Percentiles rank a stretch among this genome's conserved stretches.
Conservation (phyloP, 1,284 basidiomycete genomes). For the Apiotrichum gamsii region DNA sequence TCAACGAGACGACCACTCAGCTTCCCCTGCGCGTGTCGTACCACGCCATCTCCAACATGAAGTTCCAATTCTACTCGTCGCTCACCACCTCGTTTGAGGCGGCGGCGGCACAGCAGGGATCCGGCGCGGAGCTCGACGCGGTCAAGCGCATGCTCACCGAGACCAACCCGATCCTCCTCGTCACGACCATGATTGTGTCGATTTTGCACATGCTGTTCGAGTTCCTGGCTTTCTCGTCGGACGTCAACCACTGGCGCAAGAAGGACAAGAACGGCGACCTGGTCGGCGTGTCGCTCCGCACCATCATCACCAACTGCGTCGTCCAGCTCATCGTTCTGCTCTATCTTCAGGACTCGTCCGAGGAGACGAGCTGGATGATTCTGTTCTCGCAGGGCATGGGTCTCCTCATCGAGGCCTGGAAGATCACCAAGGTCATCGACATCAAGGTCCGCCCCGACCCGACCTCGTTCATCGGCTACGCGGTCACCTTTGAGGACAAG, state of each 20-base stretch:
- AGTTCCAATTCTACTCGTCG: constrained; percentile 70
- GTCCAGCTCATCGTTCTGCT: constrained; percentile 82
- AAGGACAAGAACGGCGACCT: constrained; percentile 71
- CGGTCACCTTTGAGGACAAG: constrained; percentile 78
- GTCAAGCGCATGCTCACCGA: constrained; percentile 89
- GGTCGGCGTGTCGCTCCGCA: constrained; percentile 53
- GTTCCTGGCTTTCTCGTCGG: constrained; percentile 88
- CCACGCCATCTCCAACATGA: constrained; percentile 70
- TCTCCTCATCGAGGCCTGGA: constrained; percentile 91
- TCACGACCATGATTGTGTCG: constrained; percentile 65
- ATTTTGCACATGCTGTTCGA: constrained; percentile 85
- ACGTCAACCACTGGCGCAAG: constrained; percentile 90
- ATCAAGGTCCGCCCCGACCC: constrained; percentile 60
- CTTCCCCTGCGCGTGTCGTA: constrained; percentile 76
- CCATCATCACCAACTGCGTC: constrained; percentile 87
- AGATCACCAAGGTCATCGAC: constrained; percentile 73
- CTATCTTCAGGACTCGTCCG: constrained; percentile 90
- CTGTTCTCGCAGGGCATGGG: constrained; percentile 80
- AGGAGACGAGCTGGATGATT: constrained; percentile 94
- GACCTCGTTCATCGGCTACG: constrained; percentile 69
- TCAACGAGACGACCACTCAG: constrained; percentile 66
- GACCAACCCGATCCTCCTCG: constrained; percentile 86
- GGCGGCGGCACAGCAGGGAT: constrained; percentile 59
- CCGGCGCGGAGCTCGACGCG: constrained; percentile 75
- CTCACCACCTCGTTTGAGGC: constrained; percentile 78